phyloP scores from a whole-genome alignment of 2,329 filamentous ascomycete species.

The Ophiostoma quercus region DNA sequence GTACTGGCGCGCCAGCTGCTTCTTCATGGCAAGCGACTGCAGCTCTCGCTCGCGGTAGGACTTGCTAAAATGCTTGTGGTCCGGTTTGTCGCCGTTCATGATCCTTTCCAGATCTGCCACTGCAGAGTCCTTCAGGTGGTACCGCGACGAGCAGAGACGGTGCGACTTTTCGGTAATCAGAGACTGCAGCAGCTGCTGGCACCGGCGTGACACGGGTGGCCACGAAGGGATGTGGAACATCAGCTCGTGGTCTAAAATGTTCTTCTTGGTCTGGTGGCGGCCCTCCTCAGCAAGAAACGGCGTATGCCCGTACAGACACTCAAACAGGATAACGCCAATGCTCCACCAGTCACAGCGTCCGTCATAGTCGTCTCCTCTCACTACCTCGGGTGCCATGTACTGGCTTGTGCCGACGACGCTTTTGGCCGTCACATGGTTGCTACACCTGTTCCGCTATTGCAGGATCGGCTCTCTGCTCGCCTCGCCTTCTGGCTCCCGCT shows the following conservation, averaged over 20 bases:
- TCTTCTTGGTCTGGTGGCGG: conserved; percentile 75
- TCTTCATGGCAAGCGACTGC: conserved; percentile 7
- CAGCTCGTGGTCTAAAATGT: conserved; percentile 69
- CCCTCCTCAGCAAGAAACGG: conserved; percentile 78
- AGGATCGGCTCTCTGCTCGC: conserved; percentile 49
- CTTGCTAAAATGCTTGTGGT: conserved; percentile 26
- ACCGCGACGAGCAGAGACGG: conserved; percentile 71
- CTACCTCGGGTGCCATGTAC: conserved; percentile 96
- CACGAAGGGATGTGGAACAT: conserved; percentile 66
- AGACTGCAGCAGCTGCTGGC: conserved; percentile 68
- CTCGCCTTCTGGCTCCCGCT: conserved; percentile 31
- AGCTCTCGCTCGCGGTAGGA: conserved; percentile 28
- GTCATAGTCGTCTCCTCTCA: conserved; percentile 76
- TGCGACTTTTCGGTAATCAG: conserved; percentile 69
- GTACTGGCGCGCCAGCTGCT: conserved; percentile 44
- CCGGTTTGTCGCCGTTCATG: background rate
- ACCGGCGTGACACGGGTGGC: conserved; percentile 61
- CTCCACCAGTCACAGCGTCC: conserved; percentile 97
- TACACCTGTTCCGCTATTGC: conserved; percentile 63
- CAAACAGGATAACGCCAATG: conserved; percentile 87
- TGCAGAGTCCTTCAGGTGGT: conserved; percentile 58
- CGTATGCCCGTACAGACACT: conserved; percentile 88
- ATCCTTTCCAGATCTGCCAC: conserved; percentile 20
- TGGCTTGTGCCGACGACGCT: conserved; percentile 94
- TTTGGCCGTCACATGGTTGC: conserved; percentile 67